Conservation (phyloP, 352 stramenopile genomes). For the Phytophthora quininea region DNA sequence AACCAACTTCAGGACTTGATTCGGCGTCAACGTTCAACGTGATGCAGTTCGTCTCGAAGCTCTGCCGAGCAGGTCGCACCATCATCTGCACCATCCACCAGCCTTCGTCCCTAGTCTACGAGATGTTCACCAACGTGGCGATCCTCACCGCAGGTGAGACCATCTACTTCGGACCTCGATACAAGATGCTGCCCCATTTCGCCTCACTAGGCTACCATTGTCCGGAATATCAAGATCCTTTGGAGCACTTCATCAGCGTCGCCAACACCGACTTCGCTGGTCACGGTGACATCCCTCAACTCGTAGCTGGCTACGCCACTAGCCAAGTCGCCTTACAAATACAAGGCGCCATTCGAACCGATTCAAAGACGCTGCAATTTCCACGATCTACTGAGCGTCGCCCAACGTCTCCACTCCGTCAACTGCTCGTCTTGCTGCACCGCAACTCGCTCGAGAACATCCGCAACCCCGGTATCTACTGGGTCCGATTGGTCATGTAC, state of each 20-base stretch:
- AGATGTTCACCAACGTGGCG: constrained; percentile 66
- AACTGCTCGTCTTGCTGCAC: constrained; percentile 58
- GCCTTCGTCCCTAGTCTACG: constrained; percentile 66
- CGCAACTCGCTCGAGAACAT: constrained; percentile 66
- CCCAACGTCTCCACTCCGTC: constrained; percentile 42
- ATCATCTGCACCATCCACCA: constrained; percentile 90
- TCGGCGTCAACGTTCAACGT: constrained; percentile 86
- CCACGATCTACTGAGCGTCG: constrained; percentile 29
- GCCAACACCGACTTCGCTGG: constrained; percentile 61
- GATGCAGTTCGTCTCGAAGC: constrained; percentile 71
- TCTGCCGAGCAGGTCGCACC: constrained; percentile 67
- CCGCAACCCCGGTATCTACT: constrained; percentile 76
- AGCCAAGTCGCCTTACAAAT: constrained; percentile 13
- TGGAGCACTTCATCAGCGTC: constrained; percentile 67
- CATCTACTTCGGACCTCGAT: constrained; percentile 88
- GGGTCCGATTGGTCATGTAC: constrained; percentile 82
- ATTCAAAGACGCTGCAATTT: constrained; percentile 5
- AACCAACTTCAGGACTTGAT: constrained; percentile 93
- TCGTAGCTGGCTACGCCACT: constrained; percentile 22
- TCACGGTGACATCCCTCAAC: constrained; percentile 19
- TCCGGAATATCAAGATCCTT: constrained; percentile 62
- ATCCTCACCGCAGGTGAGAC: constrained; percentile 80
- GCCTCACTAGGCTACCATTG: constrained; percentile 49
- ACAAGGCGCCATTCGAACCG: constrained; percentile 11
- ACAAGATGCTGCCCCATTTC: constrained; percentile 51